phyloP scores from a whole-genome alignment of 139 green algal species.

The Picochlorum sp. region DNA sequence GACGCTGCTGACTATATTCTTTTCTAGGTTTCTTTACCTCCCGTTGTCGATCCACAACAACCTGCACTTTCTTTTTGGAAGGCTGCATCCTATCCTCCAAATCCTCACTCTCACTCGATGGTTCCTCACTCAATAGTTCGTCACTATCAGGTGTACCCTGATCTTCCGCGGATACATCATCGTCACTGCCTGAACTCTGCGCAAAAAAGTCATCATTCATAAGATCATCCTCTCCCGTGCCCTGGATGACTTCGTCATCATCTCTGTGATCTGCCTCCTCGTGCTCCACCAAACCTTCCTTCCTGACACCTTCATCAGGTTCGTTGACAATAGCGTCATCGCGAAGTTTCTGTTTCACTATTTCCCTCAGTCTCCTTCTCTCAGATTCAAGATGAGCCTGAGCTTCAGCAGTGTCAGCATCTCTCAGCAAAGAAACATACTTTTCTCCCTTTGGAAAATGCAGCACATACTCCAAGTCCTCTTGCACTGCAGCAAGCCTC shows the following conservation, averaged over 20 bases:
- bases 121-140: not conserved
- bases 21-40: not conserved
- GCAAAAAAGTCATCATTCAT: too few species aligned
- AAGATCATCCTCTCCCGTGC: not conserved
- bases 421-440: slow-evolving; percentile 71
- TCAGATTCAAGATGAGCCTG: slow-evolving; percentile 46
- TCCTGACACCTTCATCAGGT: slow-evolving; percentile 55
- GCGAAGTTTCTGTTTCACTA: slow-evolving; percentile 33
- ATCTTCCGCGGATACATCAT: too few species aligned
- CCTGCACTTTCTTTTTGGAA: too few species aligned
- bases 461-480: slow-evolving; percentile 71
- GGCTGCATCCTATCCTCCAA: not conserved
- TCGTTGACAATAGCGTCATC: slow-evolving; percentile 55
- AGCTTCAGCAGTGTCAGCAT: slow-evolving; percentile 35
- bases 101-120: not conserved
- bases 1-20: not conserved
- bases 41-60: not conserved
- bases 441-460: slow-evolving; percentile 79
- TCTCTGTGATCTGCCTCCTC: not conserved
- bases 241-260: slow-evolving; percentile 3
- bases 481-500: slow-evolving; percentile 27
- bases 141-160: not conserved
- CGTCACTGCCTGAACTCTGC: too few species aligned
- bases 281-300: not conserved
- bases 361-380: slow-evolving; percentile 36